Conservation (phyloP, 768 basidiomycete species). For the Auricularia sp. region DNA sequence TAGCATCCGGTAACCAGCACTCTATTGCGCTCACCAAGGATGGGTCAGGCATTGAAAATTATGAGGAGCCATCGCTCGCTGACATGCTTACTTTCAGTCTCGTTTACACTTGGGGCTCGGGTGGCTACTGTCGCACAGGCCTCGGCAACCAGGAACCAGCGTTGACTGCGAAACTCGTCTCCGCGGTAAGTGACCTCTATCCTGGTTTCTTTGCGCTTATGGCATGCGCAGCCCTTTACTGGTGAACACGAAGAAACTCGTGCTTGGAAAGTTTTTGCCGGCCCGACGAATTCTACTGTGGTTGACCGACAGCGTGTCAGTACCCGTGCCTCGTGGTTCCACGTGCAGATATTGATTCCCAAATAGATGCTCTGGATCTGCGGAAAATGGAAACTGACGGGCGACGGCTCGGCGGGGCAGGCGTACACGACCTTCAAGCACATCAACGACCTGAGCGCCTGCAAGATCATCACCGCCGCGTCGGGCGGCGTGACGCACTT, state of each 20-base stretch:
- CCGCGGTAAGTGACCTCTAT: slow-evolving; percentile 40
- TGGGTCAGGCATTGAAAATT: slow-evolving; percentile 36
- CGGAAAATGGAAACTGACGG: slow-evolving; percentile 36
- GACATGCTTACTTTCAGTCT: slow-evolving; percentile 31
- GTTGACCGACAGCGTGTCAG: slow-evolving; percentile 55
- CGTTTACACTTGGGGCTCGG: slow-evolving; percentile 82
- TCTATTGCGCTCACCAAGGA: slow-evolving; percentile 68
- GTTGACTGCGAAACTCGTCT: slow-evolving; percentile 71
- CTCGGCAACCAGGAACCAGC: slow-evolving; percentile 76
- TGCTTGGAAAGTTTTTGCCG: slow-evolving; percentile 59
- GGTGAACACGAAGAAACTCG: slow-evolving; percentile 25
- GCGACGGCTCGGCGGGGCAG: slow-evolving; percentile 74
- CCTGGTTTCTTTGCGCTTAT: neutral
- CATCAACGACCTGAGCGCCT: slow-evolving; percentile 82
- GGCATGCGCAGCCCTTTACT: neutral
- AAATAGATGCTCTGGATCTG: slow-evolving; percentile 75
- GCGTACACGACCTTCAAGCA: slow-evolving; percentile 81
- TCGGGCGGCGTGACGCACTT: slow-evolving; percentile 90
- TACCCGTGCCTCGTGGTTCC: neutral
- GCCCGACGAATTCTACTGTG: slow-evolving; percentile 75
- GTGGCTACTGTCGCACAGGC: slow-evolving; percentile 85
- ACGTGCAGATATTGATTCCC: neutral
- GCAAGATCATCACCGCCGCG: slow-evolving; percentile 56
- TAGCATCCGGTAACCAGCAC: slow-evolving; percentile 84
- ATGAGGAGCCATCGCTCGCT: neutral